Evolutionary conservation across 495 filamentous ascomycete species (phyloP).

Genomic region (Penicillium canariense): DNA sequence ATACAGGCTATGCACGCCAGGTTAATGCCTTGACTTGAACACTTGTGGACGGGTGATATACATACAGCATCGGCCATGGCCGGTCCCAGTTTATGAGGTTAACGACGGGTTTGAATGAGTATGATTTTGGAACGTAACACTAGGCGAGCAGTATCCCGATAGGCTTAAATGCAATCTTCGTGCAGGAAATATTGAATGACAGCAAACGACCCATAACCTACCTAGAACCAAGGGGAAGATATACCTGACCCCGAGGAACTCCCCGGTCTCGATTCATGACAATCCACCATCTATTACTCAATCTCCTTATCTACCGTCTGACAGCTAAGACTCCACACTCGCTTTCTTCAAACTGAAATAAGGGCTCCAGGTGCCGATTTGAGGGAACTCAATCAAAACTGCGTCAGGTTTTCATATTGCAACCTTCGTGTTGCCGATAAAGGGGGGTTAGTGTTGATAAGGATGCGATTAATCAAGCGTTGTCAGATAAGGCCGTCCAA

Average conservation of each 20-base stretch:
- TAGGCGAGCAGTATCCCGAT: background rate
- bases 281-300: background rate
- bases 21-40: background rate
- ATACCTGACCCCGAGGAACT: background rate
- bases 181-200: background rate
- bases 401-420: background rate
- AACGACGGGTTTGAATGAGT: background rate
- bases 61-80: conserved; percentile 12
- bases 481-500: conserved; percentile 15
- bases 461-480: conserved; percentile 2
- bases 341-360: background rate
- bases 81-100: background rate
- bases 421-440: conserved; percentile 1
- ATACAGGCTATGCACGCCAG: conserved; percentile 28
- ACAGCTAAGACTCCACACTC: conserved; percentile 6
- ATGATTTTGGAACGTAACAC: background rate
- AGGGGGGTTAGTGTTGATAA: conserved; percentile 5
- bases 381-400: background rate
- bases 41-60: background rate
- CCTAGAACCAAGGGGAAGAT: background rate
- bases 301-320: conserved; percentile 10
- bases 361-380: background rate
- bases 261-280: background rate
- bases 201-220: background rate
- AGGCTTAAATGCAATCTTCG: background rate